phyloP scores from a whole-genome alignment of 257 asterid species.

The Nicotiana tomentosiformis region DNA sequence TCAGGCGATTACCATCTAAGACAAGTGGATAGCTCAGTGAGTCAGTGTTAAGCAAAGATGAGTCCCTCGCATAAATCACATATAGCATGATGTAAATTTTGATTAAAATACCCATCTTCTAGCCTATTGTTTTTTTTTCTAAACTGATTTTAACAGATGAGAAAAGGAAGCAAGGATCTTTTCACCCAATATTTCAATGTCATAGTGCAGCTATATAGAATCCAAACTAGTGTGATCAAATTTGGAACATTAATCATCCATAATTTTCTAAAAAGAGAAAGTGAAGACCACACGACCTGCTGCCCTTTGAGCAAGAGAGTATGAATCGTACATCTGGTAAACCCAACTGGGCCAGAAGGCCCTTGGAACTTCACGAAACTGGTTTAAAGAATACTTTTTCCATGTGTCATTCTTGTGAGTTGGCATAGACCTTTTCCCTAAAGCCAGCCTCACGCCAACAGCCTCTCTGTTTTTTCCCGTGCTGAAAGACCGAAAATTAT shows the following conservation, averaged over 20 bases:
- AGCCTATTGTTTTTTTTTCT: neutral
- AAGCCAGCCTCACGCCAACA: constrained; percentile 24
- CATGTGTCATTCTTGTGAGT: constrained; percentile 27
- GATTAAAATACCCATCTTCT: neutral
- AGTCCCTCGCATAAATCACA: neutral
- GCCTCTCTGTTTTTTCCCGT: constrained; percentile 25
- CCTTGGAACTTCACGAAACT: constrained; percentile 55
- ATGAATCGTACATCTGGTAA: constrained; percentile 83
- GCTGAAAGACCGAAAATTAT: constrained; percentile 29
- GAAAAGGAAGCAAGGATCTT: neutral
- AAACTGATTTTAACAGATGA: neutral
- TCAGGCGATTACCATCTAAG: neutral
- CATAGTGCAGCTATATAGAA: neutral
- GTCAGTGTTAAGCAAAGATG: neutral
- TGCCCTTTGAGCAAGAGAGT: constrained; percentile 72
- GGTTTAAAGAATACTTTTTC: constrained; percentile 40
- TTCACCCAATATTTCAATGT: neutral
- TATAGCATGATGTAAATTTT: neutral
- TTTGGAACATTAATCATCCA: constrained; percentile 2
- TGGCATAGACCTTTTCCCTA: constrained; percentile 29
- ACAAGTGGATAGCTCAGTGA: neutral
- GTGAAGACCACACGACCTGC: constrained; percentile 54
- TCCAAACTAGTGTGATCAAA: neutral
- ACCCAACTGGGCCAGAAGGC: constrained; percentile 98
- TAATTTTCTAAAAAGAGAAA: neutral